Conservation (phyloP, 164 flowering plant species). For the grape (Vitis vinifera) region ASM3070453v1 NC_081823.1:8651501-8652000, state of each 20-base stretch:
- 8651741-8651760: conserved; percentile 93
- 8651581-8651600: conserved; percentile 90
- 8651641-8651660: conserved; percentile 81
- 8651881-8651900: conserved; percentile 81
- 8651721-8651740: conserved; percentile 81
- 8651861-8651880: conserved; percentile 96
- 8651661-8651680: conserved; percentile 82
- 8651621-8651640: conserved; percentile 58
- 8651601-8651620: conserved; percentile 80
- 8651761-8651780: conserved; percentile 95
- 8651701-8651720: conserved; percentile 83
- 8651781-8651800: conserved; percentile 91
- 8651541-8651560: conserved; percentile 88
- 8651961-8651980: conserved; percentile 99
- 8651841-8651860: conserved; percentile 86
- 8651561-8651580: conserved; percentile 92
- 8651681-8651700: conserved; percentile 85
- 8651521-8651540: conserved; percentile 49
- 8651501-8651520: conserved; percentile 41
- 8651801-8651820: conserved; percentile 85
- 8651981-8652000: conserved; percentile 44
- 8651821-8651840: conserved; percentile 69
- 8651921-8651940: conserved; percentile 77
- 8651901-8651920: conserved; percentile 80
- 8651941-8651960: conserved; percentile 96